Percentiles rank a stretch among this genome's conserved stretches.
phyloP scores from a whole-genome alignment of 148 eudicot species.

The Rheum nobile region DNA sequence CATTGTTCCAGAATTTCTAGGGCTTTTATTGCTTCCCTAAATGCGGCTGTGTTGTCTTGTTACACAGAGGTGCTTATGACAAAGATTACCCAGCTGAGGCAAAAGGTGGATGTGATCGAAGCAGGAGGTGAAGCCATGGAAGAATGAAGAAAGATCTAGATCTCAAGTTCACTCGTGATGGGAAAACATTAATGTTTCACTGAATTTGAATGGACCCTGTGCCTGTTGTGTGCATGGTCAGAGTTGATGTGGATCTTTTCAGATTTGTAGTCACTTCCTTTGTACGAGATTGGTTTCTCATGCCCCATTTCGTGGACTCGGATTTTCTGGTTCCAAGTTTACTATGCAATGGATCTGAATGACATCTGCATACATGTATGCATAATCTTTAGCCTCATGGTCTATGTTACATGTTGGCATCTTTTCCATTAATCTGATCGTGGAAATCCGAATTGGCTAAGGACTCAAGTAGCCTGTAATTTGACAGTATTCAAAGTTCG shows the following conservation, averaged over 20 bases:
- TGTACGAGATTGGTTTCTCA: neutral
- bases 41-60: neutral
- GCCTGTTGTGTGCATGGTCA: neutral
- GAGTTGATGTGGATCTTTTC: neutral
- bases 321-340: neutral
- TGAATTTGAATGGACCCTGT: neutral
- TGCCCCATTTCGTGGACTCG: neutral
- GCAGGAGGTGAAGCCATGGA: conserved; percentile 80
- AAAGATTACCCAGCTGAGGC: conserved; percentile 46
- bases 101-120: conserved; percentile 35
- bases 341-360: neutral
- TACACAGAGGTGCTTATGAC: conserved; percentile 65
- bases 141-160: conserved; percentile 27
- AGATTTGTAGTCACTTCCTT: neutral
- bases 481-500: too few relatives aligned
- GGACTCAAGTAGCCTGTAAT: too few relatives aligned
- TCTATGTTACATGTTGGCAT: too few relatives aligned
- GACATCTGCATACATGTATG: neutral
- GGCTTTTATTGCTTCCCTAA: neutral
- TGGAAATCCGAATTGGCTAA: too few relatives aligned
- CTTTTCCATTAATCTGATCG: too few relatives aligned
- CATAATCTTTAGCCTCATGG: too few relatives aligned
- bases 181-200: neutral
- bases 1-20: too few relatives aligned
- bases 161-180: neutral